Base-by-base conservation (phyloP, 169 alveolate species). In the Cyclospora cayetanensis region DNA sequence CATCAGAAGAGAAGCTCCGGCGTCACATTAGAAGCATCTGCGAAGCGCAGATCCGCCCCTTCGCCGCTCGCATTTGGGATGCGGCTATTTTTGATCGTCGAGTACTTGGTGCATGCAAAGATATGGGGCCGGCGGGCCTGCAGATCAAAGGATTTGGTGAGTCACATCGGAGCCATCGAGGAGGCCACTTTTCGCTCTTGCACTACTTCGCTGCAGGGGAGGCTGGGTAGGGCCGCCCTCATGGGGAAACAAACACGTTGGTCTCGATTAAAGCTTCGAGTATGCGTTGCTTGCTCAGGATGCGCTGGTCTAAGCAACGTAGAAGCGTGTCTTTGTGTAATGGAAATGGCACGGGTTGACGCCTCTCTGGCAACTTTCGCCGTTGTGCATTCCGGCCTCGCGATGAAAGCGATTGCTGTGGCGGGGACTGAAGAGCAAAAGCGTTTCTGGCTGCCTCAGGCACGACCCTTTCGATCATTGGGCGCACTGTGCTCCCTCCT, bases 301-400 rank as follows among this genome's bases (percentile, higher is more conserved):
- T 84, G 94, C 79, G 72, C 94, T 1, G 94, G 94, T 15, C 35
- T 92, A 29, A 85, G 72, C 20, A 63, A 43, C 60, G n/a, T 39
- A 1, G 91, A 65, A 25, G 89, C 90, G 12, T 22, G 52, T 37
- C 79, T 92, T 37, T 12, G 50, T 34, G 84, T 70, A 5, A 42
- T 92, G 31, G 95, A 94, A 55, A 66, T 76, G 85, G 90, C 93
- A 9, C 91, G 95, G 7, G 90, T 92, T 20, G 95, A 94, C 70
- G 95, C 95, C 0, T 90, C 95, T 5, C 43, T 94, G 35, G 85
- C 93, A 4, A 94, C 95, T 4, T 86, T 92, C 41, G 50, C 77
- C 18, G 79, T 84, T n/a, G 93, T 94, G n/a, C 94, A 90, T 65
- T 66, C 84, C 55, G 95, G 94, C 20, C 94, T 94, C 5, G 91